Conservation (phyloP, 768 basidiomycete species). For the Serendipita sp. region DNA sequence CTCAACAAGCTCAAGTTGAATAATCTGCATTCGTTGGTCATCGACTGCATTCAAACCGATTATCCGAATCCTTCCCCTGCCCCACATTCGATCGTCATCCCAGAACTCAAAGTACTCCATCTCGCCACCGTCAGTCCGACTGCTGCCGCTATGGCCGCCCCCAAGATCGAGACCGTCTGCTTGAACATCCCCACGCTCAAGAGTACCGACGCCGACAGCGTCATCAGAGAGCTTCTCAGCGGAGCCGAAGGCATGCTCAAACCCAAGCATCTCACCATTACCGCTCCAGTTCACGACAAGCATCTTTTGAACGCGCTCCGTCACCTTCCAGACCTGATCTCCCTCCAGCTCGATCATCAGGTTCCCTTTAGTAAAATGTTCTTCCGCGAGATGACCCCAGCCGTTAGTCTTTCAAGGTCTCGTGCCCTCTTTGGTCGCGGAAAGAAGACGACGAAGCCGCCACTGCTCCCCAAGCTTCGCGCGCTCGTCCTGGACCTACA, state of each 20-base stretch:
- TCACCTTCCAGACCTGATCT: not conserved
- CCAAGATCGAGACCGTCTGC: not conserved
- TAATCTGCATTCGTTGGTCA: not conserved
- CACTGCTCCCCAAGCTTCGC: not conserved
- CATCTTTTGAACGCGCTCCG: not conserved
- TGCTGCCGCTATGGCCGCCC: not conserved
- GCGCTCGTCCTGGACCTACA: not conserved
- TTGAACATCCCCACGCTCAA: not conserved
- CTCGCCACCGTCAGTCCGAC: not conserved
- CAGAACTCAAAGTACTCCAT: conserved; percentile 1
- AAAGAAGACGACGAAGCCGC: not conserved
- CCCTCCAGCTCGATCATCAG: not conserved
- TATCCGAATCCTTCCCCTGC: not conserved
- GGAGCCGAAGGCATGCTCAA: not conserved
- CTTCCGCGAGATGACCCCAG: not conserved
- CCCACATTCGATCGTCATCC: not conserved
- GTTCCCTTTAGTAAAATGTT: not conserved
- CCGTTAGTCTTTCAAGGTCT: not conserved
- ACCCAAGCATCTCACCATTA: not conserved
- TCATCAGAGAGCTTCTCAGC: not conserved
- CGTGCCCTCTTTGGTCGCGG: not conserved
- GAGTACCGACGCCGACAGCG: not conserved
- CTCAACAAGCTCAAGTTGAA: not conserved
- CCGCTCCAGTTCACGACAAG: not conserved
- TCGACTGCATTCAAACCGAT: not conserved